These are phyloP conservation scores for Neospora caninum DNA, from an alignment of 169 alveolate genomes.

Conservation along the genomic window DNA sequence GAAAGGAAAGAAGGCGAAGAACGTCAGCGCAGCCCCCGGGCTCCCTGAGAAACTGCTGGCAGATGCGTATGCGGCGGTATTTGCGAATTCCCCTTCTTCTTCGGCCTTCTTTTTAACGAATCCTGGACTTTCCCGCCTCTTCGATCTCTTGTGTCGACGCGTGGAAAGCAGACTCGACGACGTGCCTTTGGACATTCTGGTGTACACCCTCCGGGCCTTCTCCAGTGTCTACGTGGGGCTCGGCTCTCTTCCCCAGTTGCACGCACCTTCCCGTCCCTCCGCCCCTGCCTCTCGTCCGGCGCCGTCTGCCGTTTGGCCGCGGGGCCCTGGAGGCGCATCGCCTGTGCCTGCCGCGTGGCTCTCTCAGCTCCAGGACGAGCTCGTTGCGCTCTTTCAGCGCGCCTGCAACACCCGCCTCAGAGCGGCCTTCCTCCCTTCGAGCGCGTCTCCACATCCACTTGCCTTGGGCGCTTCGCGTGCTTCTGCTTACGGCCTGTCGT, in stretches of 20 bases:
- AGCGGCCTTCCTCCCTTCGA: neutral
- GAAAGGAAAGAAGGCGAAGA: neutral
- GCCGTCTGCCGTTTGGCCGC: neutral
- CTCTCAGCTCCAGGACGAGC: neutral
- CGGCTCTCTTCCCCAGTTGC: neutral
- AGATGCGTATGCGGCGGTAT: neutral
- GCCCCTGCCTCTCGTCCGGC: neutral
- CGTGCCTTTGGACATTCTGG: neutral
- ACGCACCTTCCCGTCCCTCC: neutral
- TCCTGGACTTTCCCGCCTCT: neutral
- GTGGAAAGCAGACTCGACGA: neutral
- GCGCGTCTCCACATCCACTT: no score
- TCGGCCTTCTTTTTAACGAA: neutral
- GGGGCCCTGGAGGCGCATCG: neutral
- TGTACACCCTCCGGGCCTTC: neutral
- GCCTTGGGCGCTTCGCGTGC: neutral
- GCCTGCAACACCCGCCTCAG: neutral
- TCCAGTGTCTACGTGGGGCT: neutral
- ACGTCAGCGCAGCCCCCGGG: neutral
- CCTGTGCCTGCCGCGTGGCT: neutral
- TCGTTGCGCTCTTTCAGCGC: neutral
- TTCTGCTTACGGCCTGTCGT: neutral
- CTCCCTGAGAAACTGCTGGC: constrained; percentile 10
- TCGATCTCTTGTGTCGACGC: neutral
- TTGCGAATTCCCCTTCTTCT: neutral